Conservation (phyloP, 495 filamentous ascomycete genomes). For the Aspergillus leporis region DNA sequence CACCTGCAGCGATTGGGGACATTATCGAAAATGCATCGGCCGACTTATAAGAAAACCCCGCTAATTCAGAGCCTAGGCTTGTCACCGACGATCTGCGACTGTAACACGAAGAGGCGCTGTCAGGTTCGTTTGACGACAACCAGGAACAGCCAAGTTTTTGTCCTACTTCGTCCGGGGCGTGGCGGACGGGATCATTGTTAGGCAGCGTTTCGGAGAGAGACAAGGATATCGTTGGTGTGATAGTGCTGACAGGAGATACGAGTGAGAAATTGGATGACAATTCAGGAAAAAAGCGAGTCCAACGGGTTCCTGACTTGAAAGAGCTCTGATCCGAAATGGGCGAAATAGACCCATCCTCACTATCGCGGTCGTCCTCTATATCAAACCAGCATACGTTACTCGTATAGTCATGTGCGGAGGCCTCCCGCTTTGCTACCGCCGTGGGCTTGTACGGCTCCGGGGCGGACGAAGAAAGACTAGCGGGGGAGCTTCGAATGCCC, state of each 20-base stretch:
- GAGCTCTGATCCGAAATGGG: conserved; percentile 27
- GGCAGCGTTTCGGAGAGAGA: not conserved
- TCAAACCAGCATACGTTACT: conserved; percentile 11
- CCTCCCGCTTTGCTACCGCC: not conserved
- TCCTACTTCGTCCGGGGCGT: conserved; percentile 5
- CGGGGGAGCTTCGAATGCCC: conserved; percentile 1
- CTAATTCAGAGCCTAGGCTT: conserved; percentile 25
- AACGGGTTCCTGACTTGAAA: conserved; percentile 20
- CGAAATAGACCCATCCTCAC: conserved; percentile 30
- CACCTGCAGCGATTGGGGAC: conserved; percentile 40
- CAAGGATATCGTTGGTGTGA: not conserved
- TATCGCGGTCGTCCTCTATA: conserved; percentile 12
- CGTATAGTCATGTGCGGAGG: too few relatives aligned
- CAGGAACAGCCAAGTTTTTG: conserved; percentile 19
- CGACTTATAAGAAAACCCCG: conserved; percentile 15
- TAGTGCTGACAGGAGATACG: conserved; percentile 21
- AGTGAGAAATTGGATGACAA: conserved; percentile 30
- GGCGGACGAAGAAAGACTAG: not conserved
- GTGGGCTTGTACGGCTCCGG: not conserved
- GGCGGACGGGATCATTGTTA: not conserved
- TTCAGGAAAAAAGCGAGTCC: conserved; percentile 37
- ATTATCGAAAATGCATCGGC: conserved; percentile 37
- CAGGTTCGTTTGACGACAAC: conserved; percentile 27
- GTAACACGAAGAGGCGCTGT: conserved; percentile 39
- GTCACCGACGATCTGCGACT: conserved; percentile 36